Evolutionary conservation across 441 rosid species (phyloP), one percentile per base, ranked within the genome.

Genomic region (Erodium moschatum): DNA sequence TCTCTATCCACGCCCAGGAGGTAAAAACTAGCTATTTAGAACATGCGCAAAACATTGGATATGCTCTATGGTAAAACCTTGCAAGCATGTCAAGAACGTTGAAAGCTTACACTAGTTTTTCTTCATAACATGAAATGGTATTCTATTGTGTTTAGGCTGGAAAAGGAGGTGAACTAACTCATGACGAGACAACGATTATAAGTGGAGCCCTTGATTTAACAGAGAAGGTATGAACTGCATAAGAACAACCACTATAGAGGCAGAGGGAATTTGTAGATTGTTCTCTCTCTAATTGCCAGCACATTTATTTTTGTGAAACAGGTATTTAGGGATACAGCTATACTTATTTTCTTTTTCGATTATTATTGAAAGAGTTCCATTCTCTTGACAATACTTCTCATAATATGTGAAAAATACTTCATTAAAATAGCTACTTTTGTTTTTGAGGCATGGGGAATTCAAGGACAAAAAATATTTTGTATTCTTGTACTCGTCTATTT

Each of bases 151-250:
- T 75, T 69, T 74, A 94, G 98, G 97, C 97, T 81, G 98, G 98
- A 3, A 91, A 93, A 78, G 98, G 98, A 69, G 98, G 98, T 76
- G 98, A 93, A 73, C 96, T 93, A 74, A 93, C 98, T 0, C 98
- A 91, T 73, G 98, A 93, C 75, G 98, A 93, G 85, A 91, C 98
- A 0, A 93, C 97, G 68, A 24, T 24, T 24, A 24, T 24, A 24
- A 24, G 27, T 24, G 27, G 27, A 24, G 27, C 27, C 0, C 27
- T 94, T 50, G 98, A 94, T 84, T 84, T 94, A 78, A 91, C 98
- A 67, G 98, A 89, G 68, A 94, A 94, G 97, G 98, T 94, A 67
- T 72, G 74, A 67, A 40, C 18, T 61, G 10, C 29, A 13, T 20
- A 72, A 29, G 66, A 66, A 67, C 20, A 8, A 4, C 7, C 13